Evolutionary conservation across 805 yeast species (phyloP), one percentile per base, ranked within the genome.

Genomic region (Clavispora santaluciae): DNA sequence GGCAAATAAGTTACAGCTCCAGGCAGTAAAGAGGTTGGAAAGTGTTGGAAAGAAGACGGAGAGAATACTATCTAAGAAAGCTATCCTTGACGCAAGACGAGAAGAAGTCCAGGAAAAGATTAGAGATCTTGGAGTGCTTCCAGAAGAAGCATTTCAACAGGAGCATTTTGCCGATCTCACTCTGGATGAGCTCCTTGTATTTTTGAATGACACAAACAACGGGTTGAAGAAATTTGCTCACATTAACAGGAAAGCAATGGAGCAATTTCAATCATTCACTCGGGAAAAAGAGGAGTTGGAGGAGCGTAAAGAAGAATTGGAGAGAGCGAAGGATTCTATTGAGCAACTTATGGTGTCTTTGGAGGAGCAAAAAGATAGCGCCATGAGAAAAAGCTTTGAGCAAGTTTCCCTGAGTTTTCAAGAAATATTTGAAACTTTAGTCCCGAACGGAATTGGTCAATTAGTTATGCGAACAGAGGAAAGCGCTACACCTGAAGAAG

Each of bases 201-300:
- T 72, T 39, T 68, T 88, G 44, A 79, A 76, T 38, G 61, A 61
- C 21, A 74, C 78, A 6, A 78, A 81, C 31, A 76, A 74, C 25
- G 76, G 74, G 22, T 64, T 91, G 29, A 75, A 78, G 33, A 72
- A 76, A 50, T 83, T 77, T 57, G 75, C 78, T 18, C 95, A 88
- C 59, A 85, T 93, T 37, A 91, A 91, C 64, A 85, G 84, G 57
- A 86, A 88, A 55, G 96, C 98, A 0, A 68, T 85, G 49, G 97
- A 90, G 52, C 96, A 90, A 56, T 86, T 75, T 55, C 64, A 72
- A 37, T 79, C 78, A 30, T 89, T 88, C 57, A 76, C 84, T 15
- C 78, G 75, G 43, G 93, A 90, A 59, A 72, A 84, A 40, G 82
- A 78, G 36, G 83, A 80, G 4, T 66, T 91, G 43, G 72, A 73